Evolutionary conservation across 495 filamentous ascomycete species (phyloP), one percentile per base, ranked within the genome.

Genomic region (Hypoxylon fuscum): DNA sequence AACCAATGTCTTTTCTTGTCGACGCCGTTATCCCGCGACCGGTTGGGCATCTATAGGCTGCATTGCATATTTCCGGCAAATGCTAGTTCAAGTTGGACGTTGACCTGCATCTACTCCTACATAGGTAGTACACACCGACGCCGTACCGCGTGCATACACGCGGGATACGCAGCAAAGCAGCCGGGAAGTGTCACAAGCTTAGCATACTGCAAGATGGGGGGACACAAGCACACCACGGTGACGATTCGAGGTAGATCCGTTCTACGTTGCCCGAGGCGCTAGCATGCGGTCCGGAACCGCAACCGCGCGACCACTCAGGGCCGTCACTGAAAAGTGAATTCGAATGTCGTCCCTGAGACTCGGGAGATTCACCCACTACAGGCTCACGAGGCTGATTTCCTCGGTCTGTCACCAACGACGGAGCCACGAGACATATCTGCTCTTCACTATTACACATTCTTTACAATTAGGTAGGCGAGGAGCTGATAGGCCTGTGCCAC

Each of bases 201-300:
- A 38, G 6, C 20, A 5, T 17, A n/a, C 46, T 62, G 57, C 40
- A n/a, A 57, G 63, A 52, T 66, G 57, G 57, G 35, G 57, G 41
- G 38, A 20, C 35, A 66, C 56, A 49, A 56, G 21, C 48, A 66
- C 47, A 62, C 46, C 52, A 51, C 52, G 44, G 42, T 21, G 45
- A 27, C 46, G 3, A 47, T 27, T 35, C n/a, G n/a, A 9, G 6
- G 32, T 35, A 35, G 32, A 35, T 44, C 46, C 45, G 46, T 22
- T 27, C 15, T 32, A 14, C 17, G 18, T 66, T 40, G 62, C 56
- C 48, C 53, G 52, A 44, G 22, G 18, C 50, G 15, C 14, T 21
- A 34, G 18, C 23, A 20, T 14, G 14, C 20, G 29, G 27, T 25
- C 51, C 59, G 51, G 35, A 23, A 34, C 59, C 42, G 32, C 34